phyloP scores from a whole-genome alignment of 2,329 filamentous ascomycete genomes.

The Pseudogymnoascus sp. region DNA sequence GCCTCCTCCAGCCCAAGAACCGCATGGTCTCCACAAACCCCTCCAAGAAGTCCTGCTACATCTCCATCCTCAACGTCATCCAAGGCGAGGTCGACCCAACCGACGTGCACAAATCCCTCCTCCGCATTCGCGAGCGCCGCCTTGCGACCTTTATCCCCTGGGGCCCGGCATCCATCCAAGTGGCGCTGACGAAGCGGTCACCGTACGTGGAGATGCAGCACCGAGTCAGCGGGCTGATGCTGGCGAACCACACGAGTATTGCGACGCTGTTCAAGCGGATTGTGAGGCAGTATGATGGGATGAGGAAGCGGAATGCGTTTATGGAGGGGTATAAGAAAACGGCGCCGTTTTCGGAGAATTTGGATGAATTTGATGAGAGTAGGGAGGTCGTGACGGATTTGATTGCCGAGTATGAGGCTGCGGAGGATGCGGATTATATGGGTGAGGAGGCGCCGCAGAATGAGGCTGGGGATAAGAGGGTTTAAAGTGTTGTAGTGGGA shows the following conservation, averaged over 20 bases:
- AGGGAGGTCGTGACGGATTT: constrained; percentile 84
- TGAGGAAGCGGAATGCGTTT: constrained; percentile 95
- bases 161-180: constrained; percentile 96
- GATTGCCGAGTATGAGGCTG: constrained; percentile 91
- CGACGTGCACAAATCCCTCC: constrained; percentile 94
- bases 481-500: neutral
- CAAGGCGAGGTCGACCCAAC: constrained; percentile 97
- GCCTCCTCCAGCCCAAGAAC: constrained; percentile 94
- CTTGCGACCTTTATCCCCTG: constrained; percentile 96
- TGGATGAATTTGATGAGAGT: constrained; percentile 92
- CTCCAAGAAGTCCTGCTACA: constrained; percentile 96
- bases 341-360: constrained; percentile 80
- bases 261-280: constrained; percentile 95
- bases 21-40: constrained; percentile 96
- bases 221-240: constrained; percentile 90
- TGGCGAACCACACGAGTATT: constrained; percentile 96
- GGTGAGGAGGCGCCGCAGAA: constrained; percentile 29
- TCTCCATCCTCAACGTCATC: constrained; percentile 97
- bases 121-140: constrained; percentile 88
- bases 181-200: constrained; percentile 90
- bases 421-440: constrained; percentile 83
- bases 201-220: constrained; percentile 93
- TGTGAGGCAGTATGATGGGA: constrained; percentile 80
- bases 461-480: constrained; percentile 2
- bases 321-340: constrained; percentile 95